Evolutionary conservation across 2,329 filamentous ascomycete species (phyloP).

Genomic region (Lithohypha guttulata): DNA sequence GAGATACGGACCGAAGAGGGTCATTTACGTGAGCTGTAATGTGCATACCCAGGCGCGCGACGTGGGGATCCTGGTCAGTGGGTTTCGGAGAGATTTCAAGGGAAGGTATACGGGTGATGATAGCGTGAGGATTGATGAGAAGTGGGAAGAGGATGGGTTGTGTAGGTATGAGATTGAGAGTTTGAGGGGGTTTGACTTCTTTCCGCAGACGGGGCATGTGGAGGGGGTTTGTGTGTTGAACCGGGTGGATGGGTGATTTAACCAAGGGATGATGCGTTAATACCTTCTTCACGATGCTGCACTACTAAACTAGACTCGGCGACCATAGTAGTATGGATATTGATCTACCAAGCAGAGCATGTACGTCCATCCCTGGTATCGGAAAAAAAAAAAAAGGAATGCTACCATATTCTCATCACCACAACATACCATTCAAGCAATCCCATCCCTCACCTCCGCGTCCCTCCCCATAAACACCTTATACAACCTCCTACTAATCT

Average conservation of each 20-base stretch:
- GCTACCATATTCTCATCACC: no score
- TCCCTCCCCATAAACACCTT: conserved; percentile 41
- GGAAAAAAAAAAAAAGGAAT: no score
- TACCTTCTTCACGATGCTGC: no score
- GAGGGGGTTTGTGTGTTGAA: conserved; percentile 53
- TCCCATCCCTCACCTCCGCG: conserved; percentile 33
- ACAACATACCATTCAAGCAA: conserved; percentile 14
- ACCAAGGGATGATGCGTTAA: no score
- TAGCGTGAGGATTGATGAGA: conserved; percentile 23
- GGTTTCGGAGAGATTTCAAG: conserved; percentile 34
- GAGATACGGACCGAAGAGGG: conserved; percentile 61
- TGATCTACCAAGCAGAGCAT: no score
- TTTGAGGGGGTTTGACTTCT: conserved; percentile 89
- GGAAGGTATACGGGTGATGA: conserved; percentile 28
- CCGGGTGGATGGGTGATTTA: no score
- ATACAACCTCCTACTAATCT: conserved; percentile 37
- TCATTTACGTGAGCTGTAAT: conserved; percentile 95
- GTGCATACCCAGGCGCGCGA: conserved; percentile 95
- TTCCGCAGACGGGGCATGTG: conserved; percentile 70
- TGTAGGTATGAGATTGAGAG: conserved; percentile 75
- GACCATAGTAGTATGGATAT: no score
- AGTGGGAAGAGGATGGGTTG: conserved; percentile 23
- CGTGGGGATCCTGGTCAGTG: conserved; percentile 74
- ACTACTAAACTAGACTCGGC: no score
- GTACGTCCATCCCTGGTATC: no score